These are phyloP conservation scores for Dunaliella primolecta DNA, from an alignment of 139 green algal species.

Conservation along the genomic window DNA sequence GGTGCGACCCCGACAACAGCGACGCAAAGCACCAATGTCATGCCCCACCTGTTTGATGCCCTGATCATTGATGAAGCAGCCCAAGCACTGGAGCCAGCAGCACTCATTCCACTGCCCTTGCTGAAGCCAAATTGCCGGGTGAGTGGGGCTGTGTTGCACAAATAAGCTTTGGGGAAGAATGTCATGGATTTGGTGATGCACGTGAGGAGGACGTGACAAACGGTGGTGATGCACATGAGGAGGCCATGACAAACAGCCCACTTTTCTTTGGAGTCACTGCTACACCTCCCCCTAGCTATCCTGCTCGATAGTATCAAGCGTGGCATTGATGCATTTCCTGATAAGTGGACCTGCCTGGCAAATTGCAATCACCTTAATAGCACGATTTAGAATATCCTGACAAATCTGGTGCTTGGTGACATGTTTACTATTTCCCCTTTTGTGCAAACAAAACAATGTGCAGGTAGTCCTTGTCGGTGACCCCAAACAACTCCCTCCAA, in stretches of 20 bases:
- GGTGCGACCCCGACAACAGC: not conserved
- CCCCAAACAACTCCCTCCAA: constrained; percentile 75
- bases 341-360: no score
- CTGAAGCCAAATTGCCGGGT: constrained; percentile 41
- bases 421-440: not conserved
- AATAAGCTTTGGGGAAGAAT: not conserved
- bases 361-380: not conserved
- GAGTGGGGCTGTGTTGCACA: not conserved
- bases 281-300: no score
- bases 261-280: no score
- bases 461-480: constrained; percentile 73
- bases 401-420: no score
- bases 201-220: no score
- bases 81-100: constrained; percentile 74
- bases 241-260: no score
- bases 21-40: not conserved
- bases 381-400: not conserved
- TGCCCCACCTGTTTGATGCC: constrained; percentile 52
- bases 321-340: no score
- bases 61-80: constrained; percentile 77
- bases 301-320: no score
- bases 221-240: no score
- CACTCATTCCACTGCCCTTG: constrained; percentile 66
- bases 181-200: not conserved
- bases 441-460: not conserved